A percentile compares a stretch with the other conserved stretches of the same genome.
phyloP scores from a whole-genome alignment of 2,329 filamentous ascomycete species.

The Beauveria australis region DNA sequence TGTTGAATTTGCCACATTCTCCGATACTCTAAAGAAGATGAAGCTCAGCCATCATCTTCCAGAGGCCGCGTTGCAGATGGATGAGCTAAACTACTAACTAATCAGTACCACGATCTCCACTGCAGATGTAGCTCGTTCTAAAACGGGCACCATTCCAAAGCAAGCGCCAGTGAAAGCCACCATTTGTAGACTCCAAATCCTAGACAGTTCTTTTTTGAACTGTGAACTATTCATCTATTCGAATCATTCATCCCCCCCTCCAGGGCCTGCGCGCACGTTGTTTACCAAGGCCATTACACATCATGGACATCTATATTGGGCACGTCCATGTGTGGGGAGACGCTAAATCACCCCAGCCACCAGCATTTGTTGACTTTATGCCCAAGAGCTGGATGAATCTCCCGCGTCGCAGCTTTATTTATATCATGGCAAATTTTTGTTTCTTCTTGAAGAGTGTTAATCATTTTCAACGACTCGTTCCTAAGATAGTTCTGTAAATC shows the following conservation, averaged over 20 bases:
- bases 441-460: background rate
- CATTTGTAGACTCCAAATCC: background rate
- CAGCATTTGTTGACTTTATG: constrained; percentile 3
- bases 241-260: too few relatives aligned
- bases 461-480: background rate
- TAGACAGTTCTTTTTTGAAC: too few relatives aligned
- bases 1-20: background rate
- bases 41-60: too few relatives aligned
- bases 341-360: constrained; percentile 12
- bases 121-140: background rate
- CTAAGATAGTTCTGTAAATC: background rate
- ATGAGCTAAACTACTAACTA: too few relatives aligned
- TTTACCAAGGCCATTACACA: too few relatives aligned
- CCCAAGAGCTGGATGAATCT: background rate
- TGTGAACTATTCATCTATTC: too few relatives aligned
- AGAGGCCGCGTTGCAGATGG: background rate
- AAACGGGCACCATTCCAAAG: background rate
- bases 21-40: too few relatives aligned
- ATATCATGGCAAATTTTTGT: background rate
- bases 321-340: background rate
- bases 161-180: background rate
- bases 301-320: background rate
- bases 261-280: too few relatives aligned
- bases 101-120: background rate
- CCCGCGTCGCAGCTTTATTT: background rate